These are phyloP conservation scores for Malus hybrid DNA, from an alignment of 331 rosid species.

Conservation along the genomic window DNA sequence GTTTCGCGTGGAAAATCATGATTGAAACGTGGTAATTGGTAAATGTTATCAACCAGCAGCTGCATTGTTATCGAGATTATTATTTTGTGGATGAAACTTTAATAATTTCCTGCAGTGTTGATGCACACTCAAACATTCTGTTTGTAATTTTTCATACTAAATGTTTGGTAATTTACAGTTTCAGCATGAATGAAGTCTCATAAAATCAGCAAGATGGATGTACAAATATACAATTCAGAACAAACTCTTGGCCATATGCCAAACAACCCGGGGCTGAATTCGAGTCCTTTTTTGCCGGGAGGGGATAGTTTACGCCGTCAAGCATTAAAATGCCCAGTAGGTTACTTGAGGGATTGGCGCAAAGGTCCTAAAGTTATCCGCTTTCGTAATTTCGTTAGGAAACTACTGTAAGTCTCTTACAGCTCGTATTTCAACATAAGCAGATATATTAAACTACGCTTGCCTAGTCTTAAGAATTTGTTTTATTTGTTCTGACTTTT, in stretches of 20 bases:
- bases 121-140: background rate
- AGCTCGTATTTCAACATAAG: background rate
- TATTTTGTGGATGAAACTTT: background rate
- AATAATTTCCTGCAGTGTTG: background rate
- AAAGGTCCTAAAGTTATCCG: background rate
- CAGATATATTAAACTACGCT: background rate
- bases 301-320: slow-evolving; percentile 8
- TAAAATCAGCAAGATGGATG: slow-evolving; percentile 7
- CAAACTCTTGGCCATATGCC: background rate
- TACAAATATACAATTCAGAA: background rate
- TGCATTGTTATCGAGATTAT: background rate
- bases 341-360: slow-evolving; percentile 19
- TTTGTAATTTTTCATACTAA: background rate
- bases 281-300: background rate
- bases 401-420: slow-evolving; percentile 24
- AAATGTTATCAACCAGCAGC: background rate
- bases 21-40: background rate
- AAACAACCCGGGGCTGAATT: background rate
- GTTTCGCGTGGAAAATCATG: background rate
- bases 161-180: slow-evolving; percentile 5
- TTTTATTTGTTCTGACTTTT: background rate
- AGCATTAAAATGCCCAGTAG: background rate
- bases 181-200: slow-evolving; percentile 6
- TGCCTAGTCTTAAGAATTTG: background rate
- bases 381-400: slow-evolving; percentile 2